Evolutionary conservation across 305 asterid species (phyloP), one percentile per base, ranked within the genome.

Genomic region (Rubia tinctorum): DNA sequence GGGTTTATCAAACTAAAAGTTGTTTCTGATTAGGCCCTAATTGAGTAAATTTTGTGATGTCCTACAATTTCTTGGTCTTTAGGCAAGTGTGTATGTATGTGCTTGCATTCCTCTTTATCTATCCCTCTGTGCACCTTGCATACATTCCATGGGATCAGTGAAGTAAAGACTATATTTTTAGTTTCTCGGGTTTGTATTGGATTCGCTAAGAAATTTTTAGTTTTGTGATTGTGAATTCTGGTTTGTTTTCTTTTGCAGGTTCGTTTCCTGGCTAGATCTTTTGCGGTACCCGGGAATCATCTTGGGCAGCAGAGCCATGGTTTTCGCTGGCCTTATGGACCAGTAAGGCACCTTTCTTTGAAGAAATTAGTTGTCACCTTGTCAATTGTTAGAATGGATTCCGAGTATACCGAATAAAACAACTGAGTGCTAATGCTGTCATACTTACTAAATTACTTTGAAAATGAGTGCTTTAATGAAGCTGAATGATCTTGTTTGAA

Each of bases 231-330:
- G 73, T 66, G 71, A 76, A 62, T 45, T 71, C 34, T 67, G 25
- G 40, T 68, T 74, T 49, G 71, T 76, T 69, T 68, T 69, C 65
- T 76, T 66, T 83, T 80, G 77, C 88, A 95, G 99, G 98, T 93
- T 71, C 98, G 98, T 44, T 95, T 92, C 84, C 75, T 95, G 81
- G 98, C 97, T 13, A 87, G 97, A 82, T 92, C 97, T 55, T 91
- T 92, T 77, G 96, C 86, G 22, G 93, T 95, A 17, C 99, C 98
- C n/a, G 98, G 97, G 61, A 92, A 92, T 87, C 96, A 95, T 86
- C 88, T 95, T 65, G 99, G 99, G 58, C 98, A 95, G 86, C 98
- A 91, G 71, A 95, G 97, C 85, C 95, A 93, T 87, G 97, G 98
- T 75, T 95, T 89, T 77, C 88, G 97, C 75, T 95, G 99, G 99